A percentile compares a stretch with the other conserved stretches of the same genome.
These are phyloP conservation scores for Amanita pallidorosea DNA, from an alignment of 768 basidiomycete genomes.

Conservation along the genomic window DNA sequence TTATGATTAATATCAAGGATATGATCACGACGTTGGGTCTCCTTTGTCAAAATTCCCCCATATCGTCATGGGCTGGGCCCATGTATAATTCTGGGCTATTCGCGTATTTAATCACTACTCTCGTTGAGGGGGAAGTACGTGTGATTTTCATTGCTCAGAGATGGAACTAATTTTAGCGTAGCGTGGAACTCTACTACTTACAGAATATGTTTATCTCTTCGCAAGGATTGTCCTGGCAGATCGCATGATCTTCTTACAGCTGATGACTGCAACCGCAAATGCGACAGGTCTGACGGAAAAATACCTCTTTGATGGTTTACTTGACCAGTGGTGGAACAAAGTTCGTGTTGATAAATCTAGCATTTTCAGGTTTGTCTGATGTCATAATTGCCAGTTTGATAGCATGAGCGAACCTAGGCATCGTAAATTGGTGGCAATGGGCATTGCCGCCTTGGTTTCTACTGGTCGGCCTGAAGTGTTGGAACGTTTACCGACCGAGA, in stretches of 20 bases:
- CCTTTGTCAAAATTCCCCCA: slow-evolving; percentile 52
- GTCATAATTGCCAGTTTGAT: slow-evolving; percentile 52
- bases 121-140: slow-evolving; percentile 57
- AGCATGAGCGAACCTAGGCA: slow-evolving; percentile 80
- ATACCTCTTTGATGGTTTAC: slow-evolving; percentile 49
- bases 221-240: slow-evolving; percentile 65
- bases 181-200: slow-evolving; percentile 36
- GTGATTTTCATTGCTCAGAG: slow-evolving; percentile 2
- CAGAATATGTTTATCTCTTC: slow-evolving; percentile 65
- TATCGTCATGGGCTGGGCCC: slow-evolving; percentile 58
- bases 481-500: slow-evolving; percentile 57
- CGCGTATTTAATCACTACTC: slow-evolving; percentile 40
- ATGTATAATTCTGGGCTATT: slow-evolving; percentile 73
- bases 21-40: slow-evolving; percentile 50
- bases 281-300: slow-evolving; percentile 35
- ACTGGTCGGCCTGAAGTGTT: slow-evolving; percentile 69
- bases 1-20: slow-evolving; percentile 47
- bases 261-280: slow-evolving; percentile 54
- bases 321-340: slow-evolving; percentile 79
- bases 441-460: slow-evolving; percentile 64
- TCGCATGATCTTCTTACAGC: slow-evolving; percentile 54
- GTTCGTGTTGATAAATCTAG: slow-evolving; percentile 23
- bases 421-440: slow-evolving; percentile 79
- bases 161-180: slow-evolving; percentile 12
- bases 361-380: neutral